These are phyloP conservation scores for Verbascum thapsus DNA, from an alignment of 257 asterid species.

Conservation along the genomic window DNA sequence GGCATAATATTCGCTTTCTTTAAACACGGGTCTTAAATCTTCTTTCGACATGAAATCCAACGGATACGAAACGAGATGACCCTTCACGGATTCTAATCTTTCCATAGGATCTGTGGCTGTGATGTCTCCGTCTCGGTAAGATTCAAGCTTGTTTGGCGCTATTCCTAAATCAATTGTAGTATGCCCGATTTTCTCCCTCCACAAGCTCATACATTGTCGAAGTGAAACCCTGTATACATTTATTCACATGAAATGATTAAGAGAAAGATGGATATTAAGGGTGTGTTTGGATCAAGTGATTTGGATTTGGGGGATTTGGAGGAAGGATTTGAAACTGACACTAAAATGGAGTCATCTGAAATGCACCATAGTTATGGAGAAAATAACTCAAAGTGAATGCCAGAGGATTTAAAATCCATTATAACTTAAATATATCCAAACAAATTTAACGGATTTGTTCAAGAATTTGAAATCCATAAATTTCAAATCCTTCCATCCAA, in stretches of 20 bases:
- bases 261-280: too few species aligned
- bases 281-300: too few species aligned
- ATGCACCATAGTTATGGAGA: too few species aligned
- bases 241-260: conserved; percentile 8
- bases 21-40: conserved; percentile 90
- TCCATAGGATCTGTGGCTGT: conserved; percentile 82
- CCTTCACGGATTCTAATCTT: conserved; percentile 67
- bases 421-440: too few species aligned
- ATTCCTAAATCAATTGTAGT: conserved; percentile 88
- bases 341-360: too few species aligned
- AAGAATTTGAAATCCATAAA: too few species aligned
- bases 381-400: too few species aligned
- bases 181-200: conserved; percentile 79
- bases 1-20: conserved; percentile 94
- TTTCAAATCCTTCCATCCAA: too few species aligned
- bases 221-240: conserved; percentile 72
- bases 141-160: conserved; percentile 69
- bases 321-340: too few species aligned
- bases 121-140: conserved; percentile 66
- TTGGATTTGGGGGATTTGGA: too few species aligned
- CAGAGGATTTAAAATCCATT: too few species aligned
- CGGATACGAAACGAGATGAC: conserved; percentile 94
- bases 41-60: conserved; percentile 89
- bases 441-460: too few species aligned
- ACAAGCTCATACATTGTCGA: conserved; percentile 73